These are phyloP conservation scores for Globisporangium iwayamae DNA, from an alignment of 352 stramenopile genomes.

Conservation along the genomic window DNA sequence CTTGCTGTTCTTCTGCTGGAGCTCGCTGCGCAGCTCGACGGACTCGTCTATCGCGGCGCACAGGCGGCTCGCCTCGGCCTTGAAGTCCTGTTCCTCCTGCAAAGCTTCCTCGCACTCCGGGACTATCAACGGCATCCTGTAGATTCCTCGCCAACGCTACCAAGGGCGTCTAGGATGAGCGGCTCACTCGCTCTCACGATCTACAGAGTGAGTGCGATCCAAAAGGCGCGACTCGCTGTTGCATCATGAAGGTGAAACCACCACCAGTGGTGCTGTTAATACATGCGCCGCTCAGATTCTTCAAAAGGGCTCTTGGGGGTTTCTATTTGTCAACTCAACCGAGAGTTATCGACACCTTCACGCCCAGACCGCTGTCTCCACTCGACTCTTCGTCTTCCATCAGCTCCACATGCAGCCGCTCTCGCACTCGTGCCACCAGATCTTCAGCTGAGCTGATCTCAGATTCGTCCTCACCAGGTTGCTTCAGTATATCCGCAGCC, in stretches of 20 bases:
- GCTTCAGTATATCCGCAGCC: neutral
- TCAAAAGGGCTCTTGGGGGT: neutral
- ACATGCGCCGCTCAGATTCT: neutral
- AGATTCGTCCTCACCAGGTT: neutral
- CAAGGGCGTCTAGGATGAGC: neutral
- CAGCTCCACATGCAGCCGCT: slow-evolving; percentile 13
- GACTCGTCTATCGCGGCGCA: slow-evolving; percentile 50
- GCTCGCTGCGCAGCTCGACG: slow-evolving; percentile 49
- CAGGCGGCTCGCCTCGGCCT: slow-evolving; percentile 38
- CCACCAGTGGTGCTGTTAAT: neutral
- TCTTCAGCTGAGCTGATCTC: neutral
- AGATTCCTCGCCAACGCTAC: neutral
- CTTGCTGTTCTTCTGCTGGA: slow-evolving; percentile 76
- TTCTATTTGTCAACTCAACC: neutral
- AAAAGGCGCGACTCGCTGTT: slow-evolving; percentile 1
- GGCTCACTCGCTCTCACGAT: neutral
- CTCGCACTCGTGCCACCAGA: slow-evolving; percentile 2
- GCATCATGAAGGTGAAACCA: slow-evolving; percentile 4
- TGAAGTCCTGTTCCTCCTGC: slow-evolving; percentile 47
- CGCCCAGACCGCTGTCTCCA: neutral
- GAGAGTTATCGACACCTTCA: slow-evolving; percentile 3
- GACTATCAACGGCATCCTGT: neutral
- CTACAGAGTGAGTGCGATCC: neutral
- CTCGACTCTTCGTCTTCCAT: neutral
- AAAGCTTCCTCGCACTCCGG: slow-evolving; percentile 6